These are phyloP conservation scores for Fusarium subtropicale DNA, from an alignment of 2,329 filamentous ascomycete species.

Conservation along the genomic window DNA sequence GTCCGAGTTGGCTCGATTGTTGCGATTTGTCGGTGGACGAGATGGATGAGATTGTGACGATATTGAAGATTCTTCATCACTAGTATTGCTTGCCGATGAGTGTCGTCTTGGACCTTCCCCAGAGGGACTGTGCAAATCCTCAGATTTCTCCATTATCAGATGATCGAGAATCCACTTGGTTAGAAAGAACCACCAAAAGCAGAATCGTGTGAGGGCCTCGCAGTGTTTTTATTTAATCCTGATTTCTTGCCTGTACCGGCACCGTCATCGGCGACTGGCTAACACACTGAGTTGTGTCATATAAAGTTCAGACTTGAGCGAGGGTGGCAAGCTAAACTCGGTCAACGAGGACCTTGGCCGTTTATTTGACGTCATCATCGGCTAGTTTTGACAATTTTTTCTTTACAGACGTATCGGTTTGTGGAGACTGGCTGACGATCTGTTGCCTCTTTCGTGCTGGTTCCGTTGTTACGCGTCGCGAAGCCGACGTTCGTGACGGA, in stretches of 20 bases:
- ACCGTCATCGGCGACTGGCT: constrained; percentile 28
- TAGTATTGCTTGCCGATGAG: constrained; percentile 1
- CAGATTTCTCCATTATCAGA: constrained; percentile 10
- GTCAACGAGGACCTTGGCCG: constrained; percentile 5
- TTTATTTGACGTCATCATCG: background rate
- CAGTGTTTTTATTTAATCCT: constrained; percentile 6
- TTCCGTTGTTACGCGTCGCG: background rate
- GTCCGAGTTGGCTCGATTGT: constrained; percentile 2
- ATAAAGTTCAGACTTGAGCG: background rate
- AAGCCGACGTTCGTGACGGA: background rate
- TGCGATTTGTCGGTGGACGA: background rate
- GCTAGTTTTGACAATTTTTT: background rate
- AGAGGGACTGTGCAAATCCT: constrained; percentile 7
- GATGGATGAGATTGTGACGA: constrained; percentile 5
- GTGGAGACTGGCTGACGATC: constrained; percentile 7
- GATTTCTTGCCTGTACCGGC: background rate
- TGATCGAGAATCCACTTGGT: background rate
- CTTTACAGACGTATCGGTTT: background rate
- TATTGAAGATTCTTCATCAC: constrained; percentile 36
- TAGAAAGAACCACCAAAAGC: background rate
- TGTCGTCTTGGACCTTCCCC: background rate
- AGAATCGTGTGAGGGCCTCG: background rate
- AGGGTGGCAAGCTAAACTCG: constrained; percentile 12
- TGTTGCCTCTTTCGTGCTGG: background rate
- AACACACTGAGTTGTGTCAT: background rate